Percentiles rank a stretch among this genome's conserved stretches.
phyloP scores from a whole-genome alignment of 202 grass and related monocot genomes.

The Schoenoplectus triqueter region DNA sequence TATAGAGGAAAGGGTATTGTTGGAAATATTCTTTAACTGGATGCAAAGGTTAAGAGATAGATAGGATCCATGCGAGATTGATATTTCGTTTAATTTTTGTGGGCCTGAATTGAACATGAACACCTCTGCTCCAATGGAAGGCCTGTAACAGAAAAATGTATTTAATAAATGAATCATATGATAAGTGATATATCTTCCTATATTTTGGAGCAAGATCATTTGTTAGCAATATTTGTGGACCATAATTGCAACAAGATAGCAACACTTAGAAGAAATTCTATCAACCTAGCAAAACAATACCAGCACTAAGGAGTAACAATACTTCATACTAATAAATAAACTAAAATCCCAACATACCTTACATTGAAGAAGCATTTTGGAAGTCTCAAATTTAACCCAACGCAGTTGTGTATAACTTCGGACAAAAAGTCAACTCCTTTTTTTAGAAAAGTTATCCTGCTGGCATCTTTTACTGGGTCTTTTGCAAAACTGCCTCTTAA shows the following conservation, averaged over 20 bases:
- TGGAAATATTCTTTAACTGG: constrained; percentile 62
- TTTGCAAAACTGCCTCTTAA: constrained; percentile 43
- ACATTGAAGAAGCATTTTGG: constrained; percentile 78
- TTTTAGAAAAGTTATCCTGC: constrained; percentile 38
- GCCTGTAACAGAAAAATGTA: constrained; percentile 50
- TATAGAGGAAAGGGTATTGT: constrained; percentile 32
- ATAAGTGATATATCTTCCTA: constrained; percentile 1
- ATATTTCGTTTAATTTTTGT: constrained; percentile 47
- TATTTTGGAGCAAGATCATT: neutral
- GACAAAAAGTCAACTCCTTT: constrained; percentile 59
- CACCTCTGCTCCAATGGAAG: constrained; percentile 76
- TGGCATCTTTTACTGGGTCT: constrained; percentile 39
- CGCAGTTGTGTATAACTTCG: constrained; percentile 54
- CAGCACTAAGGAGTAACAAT: neutral
- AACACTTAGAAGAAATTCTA: constrained; percentile 27
- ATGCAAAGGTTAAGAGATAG: constrained; percentile 77
- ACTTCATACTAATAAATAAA: constrained; percentile 29
- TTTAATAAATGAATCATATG: neutral
- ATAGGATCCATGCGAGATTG: constrained; percentile 55
- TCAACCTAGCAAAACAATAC: constrained; percentile 15
- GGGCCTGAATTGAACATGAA: constrained; percentile 56
- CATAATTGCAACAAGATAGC: neutral
- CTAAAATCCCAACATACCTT: constrained; percentile 48
- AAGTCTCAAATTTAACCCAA: constrained; percentile 68
- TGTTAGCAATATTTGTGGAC: neutral